Conservation (phyloP, 352 stramenopile species). For the Blastocystis sp. region DNA sequence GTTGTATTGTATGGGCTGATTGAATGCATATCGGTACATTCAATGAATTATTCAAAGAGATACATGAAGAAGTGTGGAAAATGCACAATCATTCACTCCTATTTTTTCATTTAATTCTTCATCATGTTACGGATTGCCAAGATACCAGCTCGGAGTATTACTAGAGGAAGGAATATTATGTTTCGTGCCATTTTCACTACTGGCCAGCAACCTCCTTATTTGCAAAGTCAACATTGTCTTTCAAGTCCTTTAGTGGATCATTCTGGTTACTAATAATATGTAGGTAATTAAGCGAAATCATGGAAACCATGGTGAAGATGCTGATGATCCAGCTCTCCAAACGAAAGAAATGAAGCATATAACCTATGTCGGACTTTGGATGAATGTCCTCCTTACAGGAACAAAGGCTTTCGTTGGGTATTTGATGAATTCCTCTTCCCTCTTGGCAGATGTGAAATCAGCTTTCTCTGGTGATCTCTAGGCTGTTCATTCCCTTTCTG, state of each 20-base stretch:
- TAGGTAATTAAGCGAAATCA: conserved; percentile 40
- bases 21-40: no score
- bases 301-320: neutral
- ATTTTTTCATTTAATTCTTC: neutral
- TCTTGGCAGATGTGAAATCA: conserved; percentile 21
- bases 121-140: neutral
- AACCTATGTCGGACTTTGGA: conserved; percentile 41
- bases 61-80: neutral
- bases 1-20: no score
- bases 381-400: conserved; percentile 47
- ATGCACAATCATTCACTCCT: neutral
- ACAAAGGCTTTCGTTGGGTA: conserved; percentile 37
- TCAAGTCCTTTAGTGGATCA: neutral
- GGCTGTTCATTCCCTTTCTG: conserved; percentile 44
- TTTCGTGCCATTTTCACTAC: neutral
- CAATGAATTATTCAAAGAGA: neutral
- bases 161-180: neutral
- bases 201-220: neutral
- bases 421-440: conserved; percentile 37
- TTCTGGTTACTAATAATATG: neutral
- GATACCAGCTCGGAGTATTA: neutral
- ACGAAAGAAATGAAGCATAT: conserved; percentile 62
- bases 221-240: neutral
- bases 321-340: conserved; percentile 56
- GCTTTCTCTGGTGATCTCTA: neutral